Evolutionary conservation across 495 filamentous ascomycete species (phyloP).

Genomic region (Elaphomyces granulatus): DNA sequence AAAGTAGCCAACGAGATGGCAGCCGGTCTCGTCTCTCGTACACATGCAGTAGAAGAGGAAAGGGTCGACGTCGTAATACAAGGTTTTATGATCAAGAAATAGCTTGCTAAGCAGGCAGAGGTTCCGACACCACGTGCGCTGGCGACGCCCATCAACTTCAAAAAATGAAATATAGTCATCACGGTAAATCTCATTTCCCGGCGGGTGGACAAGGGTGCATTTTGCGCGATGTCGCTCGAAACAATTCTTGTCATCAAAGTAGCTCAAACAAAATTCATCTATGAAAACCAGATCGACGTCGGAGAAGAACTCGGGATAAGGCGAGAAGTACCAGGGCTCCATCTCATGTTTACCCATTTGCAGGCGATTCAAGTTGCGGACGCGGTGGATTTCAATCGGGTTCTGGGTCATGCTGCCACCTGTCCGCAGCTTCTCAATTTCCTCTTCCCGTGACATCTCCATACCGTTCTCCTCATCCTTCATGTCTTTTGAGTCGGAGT

Average conservation of each 20-base stretch:
- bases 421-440: conserved; percentile 89
- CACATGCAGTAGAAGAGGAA: conserved; percentile 99
- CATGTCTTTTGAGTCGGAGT: conserved; percentile 32
- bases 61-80: conserved; percentile 99
- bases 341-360: conserved; percentile 89
- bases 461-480: conserved; percentile 22
- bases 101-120: conserved; percentile 87
- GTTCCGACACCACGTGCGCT: conserved; percentile 93
- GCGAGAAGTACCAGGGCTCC: conserved; percentile 98
- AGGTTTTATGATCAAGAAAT: conserved; percentile 96
- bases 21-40: conserved; percentile 68
- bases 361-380: conserved; percentile 79
- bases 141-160: conserved; percentile 91
- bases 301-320: conserved; percentile 77
- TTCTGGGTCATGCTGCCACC: conserved; percentile 97
- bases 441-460: conserved; percentile 70
- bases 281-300: conserved; percentile 85
- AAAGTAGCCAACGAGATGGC: conserved; percentile 92
- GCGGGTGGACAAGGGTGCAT: conserved; percentile 83
- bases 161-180: conserved; percentile 92
- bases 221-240: conserved; percentile 79
- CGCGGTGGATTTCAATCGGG: conserved; percentile 89
- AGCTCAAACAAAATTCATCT: conserved; percentile 92
- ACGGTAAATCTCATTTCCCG: conserved; percentile 95
- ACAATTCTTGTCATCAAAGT: conserved; percentile 63